These are phyloP conservation scores for Cyclotella distinguenda DNA, from an alignment of 108 stramenopile genomes.

Conservation along the genomic window DNA sequence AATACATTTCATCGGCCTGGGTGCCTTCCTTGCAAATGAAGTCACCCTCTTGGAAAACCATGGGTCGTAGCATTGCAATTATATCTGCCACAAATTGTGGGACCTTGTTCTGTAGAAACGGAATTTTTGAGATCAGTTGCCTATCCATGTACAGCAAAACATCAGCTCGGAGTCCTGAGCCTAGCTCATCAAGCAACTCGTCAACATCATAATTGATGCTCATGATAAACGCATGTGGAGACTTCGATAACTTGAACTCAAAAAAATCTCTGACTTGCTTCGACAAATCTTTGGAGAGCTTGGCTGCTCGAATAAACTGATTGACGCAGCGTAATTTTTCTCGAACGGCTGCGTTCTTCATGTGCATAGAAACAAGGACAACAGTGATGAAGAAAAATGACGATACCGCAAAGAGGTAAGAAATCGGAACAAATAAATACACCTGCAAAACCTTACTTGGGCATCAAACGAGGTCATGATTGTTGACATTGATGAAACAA, in stretches of 20 bases:
- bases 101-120: constrained; percentile 41
- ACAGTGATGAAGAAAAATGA: no score
- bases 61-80: constrained; percentile 34
- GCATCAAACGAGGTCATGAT: constrained; percentile 40
- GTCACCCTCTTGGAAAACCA: constrained; percentile 48
- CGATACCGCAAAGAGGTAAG: no score
- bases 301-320: constrained; percentile 33
- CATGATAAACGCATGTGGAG: constrained; percentile 17
- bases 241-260: constrained; percentile 19
- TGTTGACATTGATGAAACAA: constrained; percentile 35
- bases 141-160: constrained; percentile 43
- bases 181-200: constrained; percentile 33
- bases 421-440: no score
- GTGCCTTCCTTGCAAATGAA: constrained; percentile 45
- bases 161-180: constrained; percentile 29
- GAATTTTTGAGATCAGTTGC: constrained; percentile 33
- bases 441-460: no score
- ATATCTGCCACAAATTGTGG: constrained; percentile 42
- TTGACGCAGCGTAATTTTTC: constrained; percentile 41
- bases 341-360: constrained; percentile 28
- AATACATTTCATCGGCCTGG: constrained; percentile 55
- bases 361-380: background rate
- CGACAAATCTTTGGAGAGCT: constrained; percentile 21
- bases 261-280: constrained; percentile 31
- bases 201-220: constrained; percentile 43